Conservation (phyloP, 2,329 filamentous ascomycete species). For the Helotiales sp. region DNA sequence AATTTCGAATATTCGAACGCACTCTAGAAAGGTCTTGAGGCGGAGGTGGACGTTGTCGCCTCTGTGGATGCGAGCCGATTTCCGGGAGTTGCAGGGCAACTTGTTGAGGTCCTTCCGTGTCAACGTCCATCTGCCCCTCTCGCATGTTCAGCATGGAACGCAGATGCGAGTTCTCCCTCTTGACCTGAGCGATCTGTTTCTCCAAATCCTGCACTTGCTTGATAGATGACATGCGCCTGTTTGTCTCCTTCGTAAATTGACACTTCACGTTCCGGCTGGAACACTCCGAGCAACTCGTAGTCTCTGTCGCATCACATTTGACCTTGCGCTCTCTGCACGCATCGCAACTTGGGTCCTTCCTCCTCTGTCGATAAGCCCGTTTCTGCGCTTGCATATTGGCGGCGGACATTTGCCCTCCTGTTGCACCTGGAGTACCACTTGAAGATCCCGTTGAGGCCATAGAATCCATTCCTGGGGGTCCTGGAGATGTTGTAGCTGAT, state of each 20-base stretch:
- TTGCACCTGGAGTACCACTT: conserved; percentile 52
- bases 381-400: conserved; percentile 74
- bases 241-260: conserved; percentile 99
- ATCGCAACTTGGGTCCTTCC: conserved; percentile 96
- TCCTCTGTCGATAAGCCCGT: conserved; percentile 87
- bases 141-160: conserved; percentile 57
- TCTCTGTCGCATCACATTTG: conserved; percentile 95
- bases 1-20: conserved; percentile 69
- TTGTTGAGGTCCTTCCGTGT: conserved; percentile 39
- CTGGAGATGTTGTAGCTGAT: conserved; percentile 31
- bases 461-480: conserved; percentile 55
- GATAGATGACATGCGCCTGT: conserved; percentile 97
- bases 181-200: conserved; percentile 80
- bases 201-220: conserved; percentile 98
- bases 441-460: conserved; percentile 59
- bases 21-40: conserved; percentile 71
- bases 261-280: conserved; percentile 96
- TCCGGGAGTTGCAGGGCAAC: conserved; percentile 59
- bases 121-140: conserved; percentile 46
- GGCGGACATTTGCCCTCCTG: conserved; percentile 36
- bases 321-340: conserved; percentile 86
- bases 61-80: conserved; percentile 64
- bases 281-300: conserved; percentile 94
- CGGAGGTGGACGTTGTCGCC: conserved; percentile 58
- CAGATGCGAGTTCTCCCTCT: conserved; percentile 76